Percentiles rank a stretch among this genome's conserved stretches.
These are phyloP conservation scores for Phialophora macrospora DNA, from an alignment of 2,329 filamentous ascomycete species.

Conservation along the genomic window DNA sequence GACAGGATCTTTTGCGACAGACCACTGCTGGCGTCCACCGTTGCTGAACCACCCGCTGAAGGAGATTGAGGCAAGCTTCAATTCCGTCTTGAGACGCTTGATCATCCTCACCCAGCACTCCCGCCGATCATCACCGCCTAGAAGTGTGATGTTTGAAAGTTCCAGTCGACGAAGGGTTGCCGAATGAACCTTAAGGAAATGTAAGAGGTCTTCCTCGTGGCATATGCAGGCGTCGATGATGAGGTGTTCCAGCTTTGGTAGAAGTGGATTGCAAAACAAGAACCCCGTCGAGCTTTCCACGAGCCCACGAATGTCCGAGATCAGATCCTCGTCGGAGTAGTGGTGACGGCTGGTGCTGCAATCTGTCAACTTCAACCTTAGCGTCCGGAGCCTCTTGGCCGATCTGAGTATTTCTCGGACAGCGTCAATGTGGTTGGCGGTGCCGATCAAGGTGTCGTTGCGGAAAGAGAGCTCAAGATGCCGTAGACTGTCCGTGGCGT, in stretches of 20 bases:
- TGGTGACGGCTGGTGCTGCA: constrained; percentile 25
- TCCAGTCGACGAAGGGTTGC: constrained; percentile 29
- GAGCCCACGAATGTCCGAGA: constrained; percentile 28
- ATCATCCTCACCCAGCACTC: constrained; percentile 36
- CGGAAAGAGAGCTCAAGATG: constrained; percentile 32
- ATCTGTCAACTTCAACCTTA: constrained; percentile 30
- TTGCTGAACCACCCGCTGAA: constrained; percentile 37
- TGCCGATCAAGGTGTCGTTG: constrained; percentile 22
- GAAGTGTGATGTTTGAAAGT: constrained; percentile 33
- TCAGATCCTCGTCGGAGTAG: constrained; percentile 29
- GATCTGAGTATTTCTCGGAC: constrained; percentile 27
- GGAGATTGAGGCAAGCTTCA: constrained; percentile 30
- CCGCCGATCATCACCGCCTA: constrained; percentile 32
- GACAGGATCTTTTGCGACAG: constrained; percentile 32
- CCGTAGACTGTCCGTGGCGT: constrained; percentile 24
- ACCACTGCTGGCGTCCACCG: constrained; percentile 37
- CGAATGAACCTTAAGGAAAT: constrained; percentile 34
- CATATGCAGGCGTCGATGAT: constrained; percentile 31
- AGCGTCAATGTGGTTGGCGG: constrained; percentile 28
- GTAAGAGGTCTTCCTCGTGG: constrained; percentile 33
- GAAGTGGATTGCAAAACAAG: constrained; percentile 26
- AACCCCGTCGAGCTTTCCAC: constrained; percentile 27
- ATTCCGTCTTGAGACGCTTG: constrained; percentile 28
- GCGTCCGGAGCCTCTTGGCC: constrained; percentile 25
- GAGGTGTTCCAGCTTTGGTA: constrained; percentile 28